Percentiles rank a stretch among this genome's conserved stretches.
Evolutionary conservation across 768 basidiomycete species (phyloP).

Genomic region (Amylocystis lapponica): DNA sequence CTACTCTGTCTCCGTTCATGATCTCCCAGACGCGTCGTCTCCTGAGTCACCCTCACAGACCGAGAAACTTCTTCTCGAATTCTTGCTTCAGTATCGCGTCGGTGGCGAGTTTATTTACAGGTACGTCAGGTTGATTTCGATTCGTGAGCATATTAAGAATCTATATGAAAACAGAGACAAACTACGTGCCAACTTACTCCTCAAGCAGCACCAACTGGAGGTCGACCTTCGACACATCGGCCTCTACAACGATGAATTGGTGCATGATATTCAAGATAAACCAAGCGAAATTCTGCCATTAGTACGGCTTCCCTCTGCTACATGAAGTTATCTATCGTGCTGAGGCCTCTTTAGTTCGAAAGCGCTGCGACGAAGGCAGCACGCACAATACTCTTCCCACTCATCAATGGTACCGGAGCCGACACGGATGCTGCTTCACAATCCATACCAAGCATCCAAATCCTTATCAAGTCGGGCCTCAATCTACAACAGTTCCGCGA

Average conservation of each 20-base stretch:
- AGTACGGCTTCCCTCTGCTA: slow-evolving; percentile 37
- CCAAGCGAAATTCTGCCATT: slow-evolving; percentile 87
- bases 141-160: background rate
- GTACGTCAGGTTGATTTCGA: slow-evolving; percentile 32
- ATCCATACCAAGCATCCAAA: slow-evolving; percentile 70
- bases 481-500: slow-evolving; percentile 94
- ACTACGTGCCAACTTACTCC: slow-evolving; percentile 79
- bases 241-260: slow-evolving; percentile 90
- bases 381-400: slow-evolving; percentile 75
- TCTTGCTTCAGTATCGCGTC: slow-evolving; percentile 82
- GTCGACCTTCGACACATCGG: slow-evolving; percentile 45
- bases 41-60: slow-evolving; percentile 76
- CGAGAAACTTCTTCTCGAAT: slow-evolving; percentile 77
- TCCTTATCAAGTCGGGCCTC: slow-evolving; percentile 83
- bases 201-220: slow-evolving; percentile 72
- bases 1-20: slow-evolving; percentile 77
- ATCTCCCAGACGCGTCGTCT: slow-evolving; percentile 45
- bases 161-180: slow-evolving; percentile 56
- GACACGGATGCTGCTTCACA: slow-evolving; percentile 40
- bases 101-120: slow-evolving; percentile 91
- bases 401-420: slow-evolving; percentile 33
- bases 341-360: slow-evolving; percentile 62
- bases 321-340: background rate
- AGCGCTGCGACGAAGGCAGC: slow-evolving; percentile 84
- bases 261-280: slow-evolving; percentile 82